phyloP scores from a whole-genome alignment of 495 filamentous ascomycete species.

The Glarea lozoyensis region DNA sequence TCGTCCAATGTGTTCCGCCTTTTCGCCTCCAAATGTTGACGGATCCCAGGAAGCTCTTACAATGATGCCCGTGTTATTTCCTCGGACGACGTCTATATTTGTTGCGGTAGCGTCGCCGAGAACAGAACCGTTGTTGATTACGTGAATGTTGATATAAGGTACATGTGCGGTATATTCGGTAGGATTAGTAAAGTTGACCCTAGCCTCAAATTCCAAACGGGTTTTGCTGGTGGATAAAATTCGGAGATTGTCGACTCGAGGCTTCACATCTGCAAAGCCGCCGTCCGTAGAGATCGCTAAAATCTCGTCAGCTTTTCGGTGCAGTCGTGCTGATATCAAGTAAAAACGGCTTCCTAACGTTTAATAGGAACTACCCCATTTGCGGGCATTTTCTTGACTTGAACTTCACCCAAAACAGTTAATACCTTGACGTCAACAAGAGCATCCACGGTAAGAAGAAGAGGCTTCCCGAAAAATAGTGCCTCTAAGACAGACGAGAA shows the following conservation, averaged over 20 bases:
- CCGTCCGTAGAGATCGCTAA: slow-evolving; percentile 23
- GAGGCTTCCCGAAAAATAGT: slow-evolving; percentile 56
- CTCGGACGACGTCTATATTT: slow-evolving; percentile 51
- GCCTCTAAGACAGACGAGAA: slow-evolving; percentile 67
- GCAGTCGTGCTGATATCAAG: slow-evolving; percentile 10
- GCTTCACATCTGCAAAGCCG: slow-evolving; percentile 36
- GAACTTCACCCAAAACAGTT: slow-evolving; percentile 69
- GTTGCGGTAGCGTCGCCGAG: slow-evolving; percentile 63
- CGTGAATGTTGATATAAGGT: slow-evolving; percentile 66
- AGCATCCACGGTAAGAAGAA: slow-evolving; percentile 66
- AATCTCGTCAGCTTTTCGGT: slow-evolving; percentile 23
- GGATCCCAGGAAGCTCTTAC: slow-evolving; percentile 74
- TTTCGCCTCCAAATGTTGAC: slow-evolving; percentile 42
- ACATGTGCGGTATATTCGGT: slow-evolving; percentile 73
- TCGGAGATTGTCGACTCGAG: slow-evolving; percentile 52
- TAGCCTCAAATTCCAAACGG: slow-evolving; percentile 57
- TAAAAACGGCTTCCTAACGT: slow-evolving; percentile 44
- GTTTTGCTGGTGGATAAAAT: slow-evolving; percentile 60
- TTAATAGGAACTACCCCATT: slow-evolving; percentile 81
- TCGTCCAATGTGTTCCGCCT: slow-evolving; percentile 51
- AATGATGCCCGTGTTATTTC: slow-evolving; percentile 61
- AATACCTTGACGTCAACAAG: slow-evolving; percentile 72
- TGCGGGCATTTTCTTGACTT: slow-evolving; percentile 72
- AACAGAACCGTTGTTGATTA: slow-evolving; percentile 62
- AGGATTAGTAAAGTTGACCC: slow-evolving; percentile 80